A percentile compares a stretch with the other conserved stretches of the same genome.
Conservation (phyloP, 441 rosid genomes). For the Erysimum cheiri region DNA sequence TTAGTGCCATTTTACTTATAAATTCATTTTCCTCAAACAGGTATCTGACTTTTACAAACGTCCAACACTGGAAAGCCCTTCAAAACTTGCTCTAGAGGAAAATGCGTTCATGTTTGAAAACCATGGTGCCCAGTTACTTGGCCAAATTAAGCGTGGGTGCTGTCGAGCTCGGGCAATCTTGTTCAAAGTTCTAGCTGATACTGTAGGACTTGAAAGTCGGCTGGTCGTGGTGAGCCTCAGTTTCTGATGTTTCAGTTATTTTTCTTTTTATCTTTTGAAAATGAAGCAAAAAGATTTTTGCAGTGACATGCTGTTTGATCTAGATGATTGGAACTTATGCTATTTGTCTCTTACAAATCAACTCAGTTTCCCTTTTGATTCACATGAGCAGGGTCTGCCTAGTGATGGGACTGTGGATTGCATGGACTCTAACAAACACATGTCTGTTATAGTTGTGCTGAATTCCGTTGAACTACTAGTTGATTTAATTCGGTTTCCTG, state of each 20-base stretch:
- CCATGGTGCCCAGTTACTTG: slow-evolving; percentile 85
- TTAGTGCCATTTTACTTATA: neutral
- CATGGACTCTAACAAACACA: slow-evolving; percentile 84
- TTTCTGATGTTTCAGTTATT: slow-evolving; percentile 15
- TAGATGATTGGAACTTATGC: slow-evolving; percentile 1
- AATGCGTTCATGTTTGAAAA: slow-evolving; percentile 72
- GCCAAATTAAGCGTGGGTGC: slow-evolving; percentile 93
- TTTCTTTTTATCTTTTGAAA: slow-evolving; percentile 6
- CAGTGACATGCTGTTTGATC: slow-evolving; percentile 20
- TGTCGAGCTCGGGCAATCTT: slow-evolving; percentile 96
- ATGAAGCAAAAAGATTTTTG: neutral
- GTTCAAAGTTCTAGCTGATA: slow-evolving; percentile 95
- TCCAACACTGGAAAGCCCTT: slow-evolving; percentile 85
- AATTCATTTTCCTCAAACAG: slow-evolving; percentile 47
- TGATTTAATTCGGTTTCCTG: slow-evolving; percentile 96
- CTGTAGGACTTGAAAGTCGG: slow-evolving; percentile 93
- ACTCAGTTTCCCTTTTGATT: slow-evolving; percentile 17
- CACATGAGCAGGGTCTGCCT: slow-evolving; percentile 84
- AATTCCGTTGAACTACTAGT: slow-evolving; percentile 93
- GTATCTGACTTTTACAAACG: slow-evolving; percentile 92
- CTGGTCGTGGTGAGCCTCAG: slow-evolving; percentile 84
- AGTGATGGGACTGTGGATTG: slow-evolving; percentile 84
- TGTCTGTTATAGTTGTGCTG: slow-evolving; percentile 89
- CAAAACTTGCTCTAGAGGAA: slow-evolving; percentile 86
- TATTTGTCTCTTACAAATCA: neutral